Percentiles rank a stretch among this genome's conserved stretches.
Evolutionary conservation across 2,329 filamentous ascomycete genomes (phyloP).

Genomic region (Neobulgaria alba): DNA sequence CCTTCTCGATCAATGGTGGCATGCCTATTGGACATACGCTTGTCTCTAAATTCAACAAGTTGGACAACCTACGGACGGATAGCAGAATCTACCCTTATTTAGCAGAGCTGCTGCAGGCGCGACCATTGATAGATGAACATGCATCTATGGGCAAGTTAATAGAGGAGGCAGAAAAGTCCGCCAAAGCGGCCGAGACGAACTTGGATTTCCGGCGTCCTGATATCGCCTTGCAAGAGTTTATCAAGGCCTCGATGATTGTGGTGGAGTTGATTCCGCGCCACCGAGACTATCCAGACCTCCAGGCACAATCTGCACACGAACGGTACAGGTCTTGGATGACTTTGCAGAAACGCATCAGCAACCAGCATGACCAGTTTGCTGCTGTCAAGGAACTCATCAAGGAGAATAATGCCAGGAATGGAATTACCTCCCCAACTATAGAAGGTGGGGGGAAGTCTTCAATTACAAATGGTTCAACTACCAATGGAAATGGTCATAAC

Average conservation of each 20-base stretch:
- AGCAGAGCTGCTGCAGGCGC: slow-evolving; percentile 34
- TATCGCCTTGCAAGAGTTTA: slow-evolving; percentile 72
- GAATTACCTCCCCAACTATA: slow-evolving; percentile 23
- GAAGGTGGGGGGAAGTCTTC: slow-evolving; percentile 1
- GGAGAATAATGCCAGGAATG: slow-evolving; percentile 54
- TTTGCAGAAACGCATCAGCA: slow-evolving; percentile 42
- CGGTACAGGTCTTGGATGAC: slow-evolving; percentile 39
- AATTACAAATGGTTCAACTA: background rate
- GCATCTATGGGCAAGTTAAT: slow-evolving; percentile 46
- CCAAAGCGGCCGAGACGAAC: slow-evolving; percentile 52
- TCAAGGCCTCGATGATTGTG: slow-evolving; percentile 72
- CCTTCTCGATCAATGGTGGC: slow-evolving; percentile 19
- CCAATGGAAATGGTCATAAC: slow-evolving; percentile 9
- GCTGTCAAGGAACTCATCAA: slow-evolving; percentile 51
- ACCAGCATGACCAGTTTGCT: slow-evolving; percentile 42
- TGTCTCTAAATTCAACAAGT: slow-evolving; percentile 8
- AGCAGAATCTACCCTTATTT: slow-evolving; percentile 33
- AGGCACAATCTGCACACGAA: slow-evolving; percentile 40
- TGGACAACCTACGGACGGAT: slow-evolving; percentile 14
- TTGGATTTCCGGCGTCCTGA: slow-evolving; percentile 60
- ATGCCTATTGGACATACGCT: slow-evolving; percentile 17
- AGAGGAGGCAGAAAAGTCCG: slow-evolving; percentile 41
- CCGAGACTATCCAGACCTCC: slow-evolving; percentile 60
- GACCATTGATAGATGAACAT: slow-evolving; percentile 25
- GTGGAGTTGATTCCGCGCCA: slow-evolving; percentile 70